Conservation (phyloP, 108 stramenopile genomes). For the Epithemia pelagica region DNA sequence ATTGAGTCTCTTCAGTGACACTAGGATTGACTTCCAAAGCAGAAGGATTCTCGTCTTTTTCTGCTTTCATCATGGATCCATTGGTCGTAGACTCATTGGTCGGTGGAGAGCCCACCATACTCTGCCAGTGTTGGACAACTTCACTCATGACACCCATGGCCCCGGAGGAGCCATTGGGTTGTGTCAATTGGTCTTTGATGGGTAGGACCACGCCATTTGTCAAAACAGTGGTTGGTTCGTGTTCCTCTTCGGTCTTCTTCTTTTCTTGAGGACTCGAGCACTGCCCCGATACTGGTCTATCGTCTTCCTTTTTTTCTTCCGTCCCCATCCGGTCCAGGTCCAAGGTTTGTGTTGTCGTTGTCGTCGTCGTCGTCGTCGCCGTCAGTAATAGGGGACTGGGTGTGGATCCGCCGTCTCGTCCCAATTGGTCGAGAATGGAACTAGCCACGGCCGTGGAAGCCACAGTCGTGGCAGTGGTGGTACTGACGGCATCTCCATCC, state of each 20-base stretch:
- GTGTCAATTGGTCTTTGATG: no score
- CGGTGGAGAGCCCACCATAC: neutral
- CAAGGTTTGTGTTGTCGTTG: no score
- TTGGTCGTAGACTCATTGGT: neutral
- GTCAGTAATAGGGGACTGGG: neutral
- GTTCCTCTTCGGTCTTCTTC: neutral
- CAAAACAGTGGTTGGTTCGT: neutral
- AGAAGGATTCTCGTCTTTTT: neutral
- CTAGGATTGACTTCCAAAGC: neutral
- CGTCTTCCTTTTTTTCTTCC: neutral
- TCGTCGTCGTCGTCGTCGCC: neutral
- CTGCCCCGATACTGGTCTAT: no score
- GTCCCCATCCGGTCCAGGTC: no score
- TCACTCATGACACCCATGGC: neutral
- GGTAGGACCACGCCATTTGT: no score
- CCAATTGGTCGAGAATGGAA: no score
- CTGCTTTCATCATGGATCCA: neutral
- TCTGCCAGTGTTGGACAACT: neutral
- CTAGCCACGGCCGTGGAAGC: neutral
- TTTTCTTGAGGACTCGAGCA: neutral
- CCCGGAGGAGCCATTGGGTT: no score
- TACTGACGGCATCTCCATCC: neutral
- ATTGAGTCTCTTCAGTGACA: neutral
- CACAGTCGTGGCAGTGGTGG: neutral
- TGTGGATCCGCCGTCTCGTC: no score